Base-by-base conservation (phyloP, 768 basidiomycete genomes). In the Dendrothele bispora region DNA sequence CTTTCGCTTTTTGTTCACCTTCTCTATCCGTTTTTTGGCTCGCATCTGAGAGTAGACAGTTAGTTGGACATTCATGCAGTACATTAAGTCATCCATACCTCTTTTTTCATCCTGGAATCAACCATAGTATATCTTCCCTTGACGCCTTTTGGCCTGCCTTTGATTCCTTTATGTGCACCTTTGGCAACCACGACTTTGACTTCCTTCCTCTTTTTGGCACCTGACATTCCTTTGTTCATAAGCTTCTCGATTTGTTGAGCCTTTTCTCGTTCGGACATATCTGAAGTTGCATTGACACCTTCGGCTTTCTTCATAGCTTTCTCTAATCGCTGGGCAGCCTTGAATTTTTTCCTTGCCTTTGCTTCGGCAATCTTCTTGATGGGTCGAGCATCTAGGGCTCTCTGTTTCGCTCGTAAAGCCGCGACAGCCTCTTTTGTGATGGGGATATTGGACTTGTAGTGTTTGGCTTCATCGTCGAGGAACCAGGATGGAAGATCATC, bases 301-400 rank as follows among this genome's bases (percentile, higher is more conserved):
- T 98, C 93, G 2, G 95, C 97, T 68, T 94, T 98, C 73, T 91
- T 95, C 79, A 91, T 81, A 8, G 92, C 90, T 66, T 92, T 95
- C 58, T 95, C 91, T 11, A 98, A 69, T 39, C 84, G 78, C 55
- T 89, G 88, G 11, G 80, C 77, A 10, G 94, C 91, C 67, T 86
- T 91, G 62, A 91, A 71, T 71, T 98, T 98, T 71, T 99, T 99
- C 52, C 97, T 81, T 24, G 92, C 94, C 67, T 98, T 98, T 12
- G 97, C 97, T 69, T 98, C 97, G 7, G 95, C 97, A 6, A 98
- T 82, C 75, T 99, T 99, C 73, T 97, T 98, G 71, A 99, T 98
- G 15, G 97, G 97, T 21, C 97, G 83, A 1, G 95, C 93, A 62
- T 99, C 94, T 40, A 99, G 74, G 12, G 93, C 91, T 11, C 95